Conservation (phyloP, 2,329 filamentous ascomycete species). For the Aspergillus novofumigatus region DNA sequence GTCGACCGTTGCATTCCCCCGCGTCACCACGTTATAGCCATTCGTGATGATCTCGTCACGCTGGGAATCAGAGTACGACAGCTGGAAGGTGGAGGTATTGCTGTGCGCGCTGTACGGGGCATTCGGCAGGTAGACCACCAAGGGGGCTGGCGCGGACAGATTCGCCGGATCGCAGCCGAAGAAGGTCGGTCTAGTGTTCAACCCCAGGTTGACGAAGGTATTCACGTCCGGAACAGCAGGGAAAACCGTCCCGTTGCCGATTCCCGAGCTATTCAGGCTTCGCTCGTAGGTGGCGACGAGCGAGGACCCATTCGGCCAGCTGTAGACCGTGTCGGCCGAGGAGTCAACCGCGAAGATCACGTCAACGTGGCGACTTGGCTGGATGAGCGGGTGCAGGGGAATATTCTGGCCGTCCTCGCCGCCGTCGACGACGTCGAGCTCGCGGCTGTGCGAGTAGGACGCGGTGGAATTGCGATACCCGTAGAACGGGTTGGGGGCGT, state of each 20-base stretch:
- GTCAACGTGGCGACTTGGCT: slow-evolving; percentile 67
- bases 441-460: slow-evolving; percentile 48
- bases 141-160: slow-evolving; percentile 12
- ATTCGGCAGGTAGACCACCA: slow-evolving; percentile 87
- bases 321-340: slow-evolving; percentile 64
- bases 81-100: slow-evolving; percentile 76
- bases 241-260: slow-evolving; percentile 66
- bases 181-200: slow-evolving; percentile 72
- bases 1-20: slow-evolving; percentile 74
- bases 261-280: slow-evolving; percentile 50
- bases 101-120: slow-evolving; percentile 70
- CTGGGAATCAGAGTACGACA: slow-evolving; percentile 58
- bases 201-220: slow-evolving; percentile 71
- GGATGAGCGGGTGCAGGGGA: slow-evolving; percentile 71
- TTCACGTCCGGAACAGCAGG: slow-evolving; percentile 68
- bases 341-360: slow-evolving; percentile 78
- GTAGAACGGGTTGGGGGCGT: slow-evolving; percentile 71
- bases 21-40: slow-evolving; percentile 76
- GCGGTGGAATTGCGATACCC: slow-evolving; percentile 59
- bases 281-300: slow-evolving; percentile 71
- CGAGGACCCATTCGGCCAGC: slow-evolving; percentile 74
- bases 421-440: slow-evolving; percentile 72
- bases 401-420: slow-evolving; percentile 76
- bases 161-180: slow-evolving; percentile 69
- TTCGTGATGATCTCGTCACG: slow-evolving; percentile 81